A percentile compares a stretch with the other conserved stretches of the same genome.
phyloP scores from a whole-genome alignment of 2,329 filamentous ascomycete species.

The Stylonectria norvegica region DNA sequence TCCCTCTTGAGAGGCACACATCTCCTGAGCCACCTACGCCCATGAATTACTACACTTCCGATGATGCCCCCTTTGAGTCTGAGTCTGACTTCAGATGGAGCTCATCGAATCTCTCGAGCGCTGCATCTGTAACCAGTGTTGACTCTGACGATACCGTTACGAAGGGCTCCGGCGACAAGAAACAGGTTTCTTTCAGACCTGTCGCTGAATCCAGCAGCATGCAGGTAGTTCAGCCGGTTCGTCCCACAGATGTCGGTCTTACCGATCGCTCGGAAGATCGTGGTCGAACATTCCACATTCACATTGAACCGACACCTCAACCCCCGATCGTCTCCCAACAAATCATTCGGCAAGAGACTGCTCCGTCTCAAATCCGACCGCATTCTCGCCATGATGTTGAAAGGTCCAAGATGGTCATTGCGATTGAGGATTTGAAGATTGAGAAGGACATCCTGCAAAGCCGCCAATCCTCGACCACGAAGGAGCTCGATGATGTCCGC shows the following conservation, averaged over 20 bases:
- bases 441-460: constrained; percentile 20
- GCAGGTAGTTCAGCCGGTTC: constrained; percentile 13
- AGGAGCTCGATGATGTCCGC: constrained; percentile 24
- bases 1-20: constrained; percentile 2
- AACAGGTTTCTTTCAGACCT: neutral
- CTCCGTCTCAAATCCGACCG: constrained; percentile 1
- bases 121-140: constrained; percentile 23
- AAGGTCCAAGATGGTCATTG: constrained; percentile 14
- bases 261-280: constrained; percentile 23
- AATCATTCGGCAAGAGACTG: neutral
- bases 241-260: constrained; percentile 14
- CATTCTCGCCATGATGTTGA: constrained; percentile 22
- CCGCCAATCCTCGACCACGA: constrained; percentile 20
- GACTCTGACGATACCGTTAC: constrained; percentile 22
- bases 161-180: constrained; percentile 18
- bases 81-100: constrained; percentile 22
- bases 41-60: constrained; percentile 19
- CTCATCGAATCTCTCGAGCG: constrained; percentile 21
- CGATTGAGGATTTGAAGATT: constrained; percentile 22
- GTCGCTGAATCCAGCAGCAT: neutral
- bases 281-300: constrained; percentile 27
- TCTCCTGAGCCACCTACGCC: constrained; percentile 21
- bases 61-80: constrained; percentile 25
- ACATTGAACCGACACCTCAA: constrained; percentile 23
- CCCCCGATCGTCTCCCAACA: constrained; percentile 7